Base-by-base conservation (phyloP, 345 rosid species). In the Arabis hirsuta region DNA sequence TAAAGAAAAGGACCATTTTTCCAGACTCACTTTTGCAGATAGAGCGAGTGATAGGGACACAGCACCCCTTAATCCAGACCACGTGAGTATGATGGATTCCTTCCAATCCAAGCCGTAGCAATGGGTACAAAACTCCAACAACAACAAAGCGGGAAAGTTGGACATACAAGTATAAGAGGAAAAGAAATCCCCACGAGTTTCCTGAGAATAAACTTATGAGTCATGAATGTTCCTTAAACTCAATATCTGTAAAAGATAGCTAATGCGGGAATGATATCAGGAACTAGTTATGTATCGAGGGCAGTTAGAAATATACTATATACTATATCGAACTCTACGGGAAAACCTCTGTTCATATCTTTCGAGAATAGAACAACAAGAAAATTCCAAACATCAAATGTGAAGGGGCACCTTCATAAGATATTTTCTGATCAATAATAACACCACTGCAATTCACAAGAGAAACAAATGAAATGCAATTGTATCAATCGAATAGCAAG, bases 51-150 rank as follows among this genome's bases (percentile, higher is more conserved):
- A 76, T 34, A 95, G 73, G 4, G 99, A 91, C 80, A 95, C 96
- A 74, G 90, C 99, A 68, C 99, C 99, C 13, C 96, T 85, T 70
- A 95, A 81, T 32, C 97, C 97, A 62, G 99, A 84, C 99, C 99
- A 95, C 44, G 73, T 75, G 76, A 95, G 90, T 65, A 95, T 84
- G 46, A 67, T 70, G 47, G 94, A 90, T 87, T 95, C 99, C 79
- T 88, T 91, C 96, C 88, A 90, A 57, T 91, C 88, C 82, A 95
- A 83, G 34, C 97, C 99, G 71, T 91, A 95, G 81, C 73, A 90
- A 80, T 62, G 99, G 96, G 77, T 66, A 95, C 42, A 91, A 57
- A 56, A 78, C 78, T 66, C 82, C 85, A 78, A 91, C 96, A 66
- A 91, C 91, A 41, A 87, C 69, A 57, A 78, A 69, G 46, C 99